Evolutionary conservation across 2,329 filamentous ascomycete genomes (phyloP).

Genomic region (Thelonectria olida): DNA sequence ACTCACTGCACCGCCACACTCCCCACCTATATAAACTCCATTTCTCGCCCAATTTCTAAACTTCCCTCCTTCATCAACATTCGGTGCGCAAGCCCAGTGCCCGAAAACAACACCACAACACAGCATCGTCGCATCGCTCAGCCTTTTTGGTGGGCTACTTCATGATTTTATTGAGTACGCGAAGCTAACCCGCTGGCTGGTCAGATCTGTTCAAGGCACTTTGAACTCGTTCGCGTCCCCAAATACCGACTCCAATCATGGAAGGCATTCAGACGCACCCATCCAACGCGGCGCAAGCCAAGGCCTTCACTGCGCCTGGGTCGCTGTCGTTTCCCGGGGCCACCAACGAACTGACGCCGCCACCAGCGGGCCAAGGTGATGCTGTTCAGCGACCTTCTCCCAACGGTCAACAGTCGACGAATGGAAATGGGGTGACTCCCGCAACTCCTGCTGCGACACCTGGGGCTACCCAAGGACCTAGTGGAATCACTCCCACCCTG

Average conservation of each 20-base stretch:
- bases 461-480: constrained; percentile 81
- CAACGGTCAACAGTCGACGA: constrained; percentile 65
- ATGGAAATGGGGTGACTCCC: constrained; percentile 85
- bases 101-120: not conserved
- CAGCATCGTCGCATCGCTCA: constrained; percentile 27
- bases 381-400: constrained; percentile 44
- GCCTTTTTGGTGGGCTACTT: constrained; percentile 32
- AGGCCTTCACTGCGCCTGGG: constrained; percentile 92
- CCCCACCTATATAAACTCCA: constrained; percentile 38
- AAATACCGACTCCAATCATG: constrained; percentile 65
- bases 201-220: constrained; percentile 47
- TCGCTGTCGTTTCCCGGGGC: constrained; percentile 92
- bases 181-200: constrained; percentile 38
- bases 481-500: constrained; percentile 90
- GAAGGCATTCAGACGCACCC: constrained; percentile 93
- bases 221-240: constrained; percentile 30
- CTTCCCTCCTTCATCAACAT: constrained; percentile 35
- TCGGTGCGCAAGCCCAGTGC: constrained; percentile 18
- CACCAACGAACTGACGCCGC: constrained; percentile 78
- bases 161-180: constrained; percentile 2
- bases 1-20: constrained; percentile 35
- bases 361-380: constrained; percentile 78
- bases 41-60: constrained; percentile 35
- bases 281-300: constrained; percentile 89
- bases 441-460: constrained; percentile 92